Evolutionary conservation across 768 basidiomycete species (phyloP), one percentile per base, ranked within the genome.

Genomic region (Coprinopsis cinerea): DNA sequence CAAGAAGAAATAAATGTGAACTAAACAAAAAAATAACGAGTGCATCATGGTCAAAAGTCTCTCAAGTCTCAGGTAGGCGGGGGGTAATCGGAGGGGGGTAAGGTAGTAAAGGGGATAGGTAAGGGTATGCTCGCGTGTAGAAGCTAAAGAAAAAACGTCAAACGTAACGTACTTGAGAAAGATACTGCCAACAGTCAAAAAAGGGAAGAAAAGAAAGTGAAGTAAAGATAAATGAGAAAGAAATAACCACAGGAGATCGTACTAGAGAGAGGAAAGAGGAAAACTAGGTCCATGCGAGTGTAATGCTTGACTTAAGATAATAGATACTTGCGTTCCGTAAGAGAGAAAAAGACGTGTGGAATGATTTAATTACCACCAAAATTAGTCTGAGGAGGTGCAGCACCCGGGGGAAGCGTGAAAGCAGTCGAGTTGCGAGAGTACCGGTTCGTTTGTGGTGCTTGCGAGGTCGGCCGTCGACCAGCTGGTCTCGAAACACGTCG

Each of bases 401-500:
- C 88, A 37, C 88, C 88, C 3, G 88, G 85, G 2, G 88, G 88
- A 10, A 88, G 73, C 48, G 56, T 73, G 56, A 66, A 75, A 35
- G 60, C 66, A 26, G 73, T 70, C 20, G 80, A 78, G 22, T 71
- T 66, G 28, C 88, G 76, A 47, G 87, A 89, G 64, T 87, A 90
- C 23, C 88, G 73, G 61, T 86, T 85, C 5, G 67, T 79, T 49
- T 73, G 70, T 2, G 76, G 73, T 20, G 69, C 67, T 58, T 85
- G 83, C 26, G 85, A 81, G 23, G 78, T 71, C 13, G 83, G 76
- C 39, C 87, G 71, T 56, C 83, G 74, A 32, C 67, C 67, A 7
- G 71, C 60, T 41, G 76, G 80, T 58, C 88, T 72, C 41, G 88
- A 78, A 23, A 94, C 87, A 50, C 92, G 69, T 34, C 91, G 78